Evolutionary conservation across 2,329 filamentous ascomycete genomes (phyloP), one percentile per base, ranked within the genome.

Genomic region (Tothia fuscella): DNA sequence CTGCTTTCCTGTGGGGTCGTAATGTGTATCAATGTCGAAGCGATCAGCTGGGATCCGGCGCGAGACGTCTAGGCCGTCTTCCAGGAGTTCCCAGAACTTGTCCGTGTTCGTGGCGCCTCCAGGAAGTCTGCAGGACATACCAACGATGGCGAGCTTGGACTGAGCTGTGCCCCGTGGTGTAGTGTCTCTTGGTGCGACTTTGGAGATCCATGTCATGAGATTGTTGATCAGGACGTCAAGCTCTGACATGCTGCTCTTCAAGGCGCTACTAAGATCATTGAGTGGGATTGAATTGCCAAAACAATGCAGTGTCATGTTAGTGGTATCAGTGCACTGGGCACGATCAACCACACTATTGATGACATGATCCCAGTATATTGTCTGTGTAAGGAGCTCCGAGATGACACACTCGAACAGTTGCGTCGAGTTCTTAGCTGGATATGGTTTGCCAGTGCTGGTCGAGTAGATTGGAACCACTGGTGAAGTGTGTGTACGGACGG

Each of bases 121-220:
- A 5, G 45, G 45, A 25, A 43, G 42, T 19, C 45, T 29, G 14
- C 36, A 43, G 5, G 45, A 42, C 21, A 46, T 38, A 6, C 45
- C 45, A 33, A 47, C 34, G 30, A 47, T 41, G n/a, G 45, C 45
- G 28, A 47, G 38, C 32, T 21, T 21, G 12, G 21, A 41, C 26
- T 31, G 38, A 16, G 28, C 20, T 14, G 19, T 30, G 38, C 22
- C 28, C 13, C n/a, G 19, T 17, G n/a, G 16, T 32, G n/a, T 9
- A 6, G n/a, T 17, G 21, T 14, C 14, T 9, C 7, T 7, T 28
- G 24, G 28, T 10, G 24, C 17, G 5, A 3, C 25, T 26, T n/a
- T 20, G 6, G 12, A 14, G 14, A 14, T 14, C 17, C 30, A 14
- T 5, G 16, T n/a, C 7, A 41, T 19, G 3, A 41, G 9, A 21